phyloP scores from a whole-genome alignment of 2,329 filamentous ascomycete species.

The Davidsoniella neocaledoniae region DNA sequence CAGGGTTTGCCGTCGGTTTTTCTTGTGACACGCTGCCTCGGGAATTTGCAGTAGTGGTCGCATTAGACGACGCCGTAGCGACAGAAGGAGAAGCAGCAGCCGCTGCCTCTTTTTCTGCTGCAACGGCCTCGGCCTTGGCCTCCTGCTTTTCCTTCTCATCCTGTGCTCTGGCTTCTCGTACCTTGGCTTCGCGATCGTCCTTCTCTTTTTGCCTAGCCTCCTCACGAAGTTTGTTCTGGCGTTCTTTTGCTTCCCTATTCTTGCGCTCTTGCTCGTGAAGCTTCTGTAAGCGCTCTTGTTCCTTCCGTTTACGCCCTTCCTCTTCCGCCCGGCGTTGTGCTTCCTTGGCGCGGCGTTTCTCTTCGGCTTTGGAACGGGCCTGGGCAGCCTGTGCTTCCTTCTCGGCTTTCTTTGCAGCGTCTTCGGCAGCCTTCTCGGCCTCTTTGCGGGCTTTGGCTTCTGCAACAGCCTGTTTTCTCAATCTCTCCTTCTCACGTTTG shows the following conservation, averaged over 20 bases:
- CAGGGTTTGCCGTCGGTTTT: too few species aligned
- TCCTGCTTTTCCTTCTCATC: too few species aligned
- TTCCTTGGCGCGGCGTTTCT: slow-evolving; percentile 82
- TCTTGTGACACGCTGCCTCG: too few species aligned
- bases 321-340: slow-evolving; percentile 80
- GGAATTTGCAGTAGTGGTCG: background rate
- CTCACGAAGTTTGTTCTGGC: slow-evolving; percentile 72
- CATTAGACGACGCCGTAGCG: background rate
- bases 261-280: slow-evolving; percentile 80
- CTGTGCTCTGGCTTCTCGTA: slow-evolving; percentile 41
- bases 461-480: slow-evolving; percentile 76
- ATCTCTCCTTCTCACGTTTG: slow-evolving; percentile 81
- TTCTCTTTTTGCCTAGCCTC: slow-evolving; percentile 68
- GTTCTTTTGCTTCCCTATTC: slow-evolving; percentile 34
- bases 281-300: slow-evolving; percentile 65
- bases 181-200: slow-evolving; percentile 53
- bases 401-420: slow-evolving; percentile 55
- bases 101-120: slow-evolving; percentile 40
- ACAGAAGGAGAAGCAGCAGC: background rate
- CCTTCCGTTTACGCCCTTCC: slow-evolving; percentile 69
- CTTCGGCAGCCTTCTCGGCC: slow-evolving; percentile 76
- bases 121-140: slow-evolving; percentile 27
- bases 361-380: slow-evolving; percentile 65
- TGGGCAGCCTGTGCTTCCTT: slow-evolving; percentile 71
- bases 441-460: slow-evolving; percentile 81